Evolutionary conservation across 768 basidiomycete species (phyloP), one percentile per base, ranked within the genome.

Genomic region (Agaricus blazei): DNA sequence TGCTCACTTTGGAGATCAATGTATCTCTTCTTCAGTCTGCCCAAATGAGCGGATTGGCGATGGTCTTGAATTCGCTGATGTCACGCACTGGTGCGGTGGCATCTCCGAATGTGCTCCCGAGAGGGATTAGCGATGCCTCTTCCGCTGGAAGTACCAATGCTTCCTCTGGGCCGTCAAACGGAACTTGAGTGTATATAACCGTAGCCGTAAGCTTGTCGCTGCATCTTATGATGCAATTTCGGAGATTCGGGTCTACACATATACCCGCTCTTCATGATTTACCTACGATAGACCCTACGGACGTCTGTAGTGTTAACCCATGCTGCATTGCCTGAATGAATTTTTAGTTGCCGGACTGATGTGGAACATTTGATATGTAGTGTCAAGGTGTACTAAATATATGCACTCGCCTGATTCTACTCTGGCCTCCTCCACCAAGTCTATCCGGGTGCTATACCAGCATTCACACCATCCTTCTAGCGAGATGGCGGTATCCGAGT

Each of bases 1-100:
- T 86, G 75, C 68, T 90, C 56, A 87, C 78, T 64, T 70, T 93
- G 52, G 90, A 92, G 59, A 87, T 93, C 64, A 90, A 91, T 58
- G 82, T 90, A 28, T 83, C 84, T 14, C 68, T 85, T 19, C 72
- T 93, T 52, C 85, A 89, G 66, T 75, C 82, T 15, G 73, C 80
- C n/a, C 90, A 92, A 63, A 85, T 88, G 83, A 87, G 78, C 64
- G 87, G 88, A 12, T 62, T 90, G 60, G 87, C 87, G 19, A 71
- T 85, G 59, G 72, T 91, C 9, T 67, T 91, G 58, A 90, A 88
- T 67, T 82, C 85, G 2, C 67, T 90, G 59, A 84, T 88, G 76
- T 76, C 81, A 27, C 75, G 79, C 59, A 72, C 65, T 51, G 63
- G 60, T n/a, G n/a, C 49, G 4, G 62, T 62, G 26, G 44, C 56